A percentile compares a stretch with the other conserved stretches of the same genome.
These are phyloP conservation scores for Barbatosphaeria neglecta DNA, from an alignment of 495 filamentous ascomycete species.

Conservation along the genomic window DNA sequence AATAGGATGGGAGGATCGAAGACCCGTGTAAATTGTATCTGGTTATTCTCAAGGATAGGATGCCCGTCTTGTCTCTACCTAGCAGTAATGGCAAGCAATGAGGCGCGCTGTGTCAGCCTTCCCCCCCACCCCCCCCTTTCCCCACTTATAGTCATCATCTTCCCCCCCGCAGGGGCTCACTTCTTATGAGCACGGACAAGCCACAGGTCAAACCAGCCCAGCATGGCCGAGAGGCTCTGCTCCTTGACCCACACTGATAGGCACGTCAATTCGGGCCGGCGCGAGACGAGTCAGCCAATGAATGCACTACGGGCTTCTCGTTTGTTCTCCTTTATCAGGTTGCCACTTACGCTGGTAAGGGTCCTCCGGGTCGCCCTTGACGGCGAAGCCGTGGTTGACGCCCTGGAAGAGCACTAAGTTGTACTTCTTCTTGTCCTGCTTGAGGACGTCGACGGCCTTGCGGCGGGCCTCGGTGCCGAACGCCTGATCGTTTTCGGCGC, in stretches of 20 bases:
- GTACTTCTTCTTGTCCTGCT: constrained; percentile 42
- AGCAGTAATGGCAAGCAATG: too few species aligned
- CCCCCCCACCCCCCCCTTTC: too few species aligned
- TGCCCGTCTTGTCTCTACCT: too few species aligned
- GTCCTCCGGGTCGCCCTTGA: constrained; percentile 44
- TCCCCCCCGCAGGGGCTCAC: neutral
- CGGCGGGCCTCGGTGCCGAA: constrained; percentile 48
- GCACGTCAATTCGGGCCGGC: too few species aligned
- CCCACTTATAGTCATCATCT: neutral
- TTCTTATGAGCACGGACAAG: constrained; percentile 1
- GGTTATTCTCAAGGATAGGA: too few species aligned
- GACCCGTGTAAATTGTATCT: too few species aligned
- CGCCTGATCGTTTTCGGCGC: constrained; percentile 45
- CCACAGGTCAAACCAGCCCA: constrained; percentile 30
- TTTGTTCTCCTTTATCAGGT: too few species aligned
- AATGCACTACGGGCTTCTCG: too few species aligned
- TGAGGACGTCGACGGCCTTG: constrained; percentile 47
- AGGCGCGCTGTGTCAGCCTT: too few species aligned
- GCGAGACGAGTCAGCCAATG: too few species aligned
- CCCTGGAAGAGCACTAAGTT: constrained; percentile 53
- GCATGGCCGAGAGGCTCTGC: constrained; percentile 20
- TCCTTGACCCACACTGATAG: constrained; percentile 24
- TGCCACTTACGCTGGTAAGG: constrained; percentile 13
- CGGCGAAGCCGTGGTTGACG: constrained; percentile 54
- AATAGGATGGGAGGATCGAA: too few species aligned